Evolutionary conservation across 225 moss, liverwort and hornwort species (phyloP), one percentile per base, ranked within the genome.

Genomic region (Neckera pumila): DNA sequence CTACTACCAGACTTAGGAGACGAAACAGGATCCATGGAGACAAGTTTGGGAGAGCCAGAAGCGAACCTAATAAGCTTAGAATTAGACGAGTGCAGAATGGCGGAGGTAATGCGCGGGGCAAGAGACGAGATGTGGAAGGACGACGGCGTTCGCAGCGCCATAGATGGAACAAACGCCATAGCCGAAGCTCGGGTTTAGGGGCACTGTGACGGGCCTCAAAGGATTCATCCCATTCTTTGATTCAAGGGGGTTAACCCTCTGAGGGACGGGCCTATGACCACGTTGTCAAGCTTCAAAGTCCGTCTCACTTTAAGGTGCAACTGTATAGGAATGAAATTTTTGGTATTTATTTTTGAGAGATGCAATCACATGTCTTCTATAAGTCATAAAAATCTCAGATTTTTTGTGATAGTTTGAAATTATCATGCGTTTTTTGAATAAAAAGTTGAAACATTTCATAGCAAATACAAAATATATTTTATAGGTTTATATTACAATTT

Each of bases 341-440:
- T 9, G 42, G 42, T 15, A 9, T 42, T 26, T 26, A 14, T 42
- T 40, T 40, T 42, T 26, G 3, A 15, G 3, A 71, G 15, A 16
- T 26, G 38, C 1, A 17, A 23, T 69, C 2, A 38, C 21, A 69
- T 66, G 38, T 69, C 23, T 38, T 38, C 4, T n/a, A 67, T 1
- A 23, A 38, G 38, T 23, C 0, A 0, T 14, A 13, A 13, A 23
- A 38, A 8, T 13, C 13, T 38, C 0, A 2, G 2, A 11, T 14
- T 67, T 67, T 67, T 22, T 69, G 2, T 38, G 4, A 38, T 13
- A 38, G 0, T 69, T 38, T 25, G 2, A n/a, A 67, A n/a, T n/a
- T n/a, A 6, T n/a, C 2, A 0, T 71, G 9, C 11, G 12, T 20
- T 49, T 45, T 49, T 74, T 11, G 1, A 30, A 0, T 31, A 2